Base-by-base conservation (phyloP, 2,329 filamentous ascomycete genomes). In the Fusarium sp. region DNA sequence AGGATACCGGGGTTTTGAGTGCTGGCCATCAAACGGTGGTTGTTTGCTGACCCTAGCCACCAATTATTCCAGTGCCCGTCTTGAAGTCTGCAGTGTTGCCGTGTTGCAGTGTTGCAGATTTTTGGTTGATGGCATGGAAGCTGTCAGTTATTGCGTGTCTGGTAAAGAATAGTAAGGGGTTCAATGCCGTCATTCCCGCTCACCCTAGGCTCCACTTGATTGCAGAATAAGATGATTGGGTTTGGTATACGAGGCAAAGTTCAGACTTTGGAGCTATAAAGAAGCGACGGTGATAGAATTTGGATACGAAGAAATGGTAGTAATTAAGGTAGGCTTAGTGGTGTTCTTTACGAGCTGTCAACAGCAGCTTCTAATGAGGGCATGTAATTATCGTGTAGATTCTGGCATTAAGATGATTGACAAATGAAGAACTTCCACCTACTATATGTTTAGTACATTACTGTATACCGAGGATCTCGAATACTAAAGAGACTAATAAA, bases 181-280 rank as follows among this genome's bases (percentile, higher is more conserved):
- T 57, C 22, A 55, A 59, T 69, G 66, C 52, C 52, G 66, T 68
- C 65, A 71, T 70, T 75, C 59, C 61, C 59, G 42, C 61, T 49
- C 31, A 49, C 42, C 38, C 54, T 67, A 44, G 49, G 31, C 60
- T 38, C 72, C 65, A 73, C 74, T 65, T 53, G 50, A 31, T 52
- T 68, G 39, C 44, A 68, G 54, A 45, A 52, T 54, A 54, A 45
- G 36, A 47, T 46, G 50, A 68, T 50, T 52, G 38, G 45, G 29
- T 42, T 54, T 35, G 18, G 13, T n/a, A 68, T 53, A 69, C 55
- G 54, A 65, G 42, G n/a, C 18, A 11, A 11, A 10, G 17, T 42
- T 49, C 27, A 65, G 22, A 45, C 53, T 50, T 47, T 29, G 22
- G 25, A 39, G 46, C 46, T 36, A 36, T 31, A 44, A 46, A 29